These are phyloP conservation scores for Skeletonema grethae DNA, from an alignment of 108 stramenopile species.

Conservation along the genomic window DNA sequence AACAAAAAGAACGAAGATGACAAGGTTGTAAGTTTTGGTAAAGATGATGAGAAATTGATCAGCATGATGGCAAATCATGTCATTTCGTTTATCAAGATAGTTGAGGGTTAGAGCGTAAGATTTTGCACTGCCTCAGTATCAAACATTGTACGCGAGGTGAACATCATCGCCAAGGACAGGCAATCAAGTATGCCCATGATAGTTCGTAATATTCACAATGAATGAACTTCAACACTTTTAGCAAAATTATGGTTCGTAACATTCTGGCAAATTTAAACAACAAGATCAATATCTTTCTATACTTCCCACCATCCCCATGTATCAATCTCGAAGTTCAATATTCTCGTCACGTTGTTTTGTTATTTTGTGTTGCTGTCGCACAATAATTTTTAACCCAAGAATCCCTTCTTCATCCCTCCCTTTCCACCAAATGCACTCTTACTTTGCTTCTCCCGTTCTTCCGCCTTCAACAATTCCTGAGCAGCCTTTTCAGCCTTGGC, in stretches of 20 bases:
- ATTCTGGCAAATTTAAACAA: not conserved
- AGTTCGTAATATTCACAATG: not conserved
- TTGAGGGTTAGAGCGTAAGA: constrained; percentile 30
- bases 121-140: too few relatives aligned
- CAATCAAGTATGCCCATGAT: not conserved
- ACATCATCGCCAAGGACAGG: too few relatives aligned
- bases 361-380: not conserved
- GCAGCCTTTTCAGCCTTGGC: constrained; percentile 35
- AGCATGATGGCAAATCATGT: constrained; percentile 63
- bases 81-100: constrained; percentile 53
- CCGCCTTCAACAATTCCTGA: constrained; percentile 72
- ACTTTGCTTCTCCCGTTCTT: constrained; percentile 74
- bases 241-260: not conserved
- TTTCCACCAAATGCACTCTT: constrained; percentile 73
- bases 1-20: constrained; percentile 59
- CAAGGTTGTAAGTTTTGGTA: constrained; percentile 35
- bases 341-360: not conserved
- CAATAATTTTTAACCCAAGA: constrained; percentile 46
- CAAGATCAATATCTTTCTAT: not conserved
- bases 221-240: not conserved
- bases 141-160: too few relatives aligned
- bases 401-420: constrained; percentile 77
- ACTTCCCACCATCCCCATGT: not conserved
- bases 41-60: constrained; percentile 56
- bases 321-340: not conserved